Percentiles rank a stretch among this genome's conserved stretches.
Evolutionary conservation across 2,329 filamentous ascomycete genomes (phyloP).

Genomic region (Alternaria brassicae): DNA sequence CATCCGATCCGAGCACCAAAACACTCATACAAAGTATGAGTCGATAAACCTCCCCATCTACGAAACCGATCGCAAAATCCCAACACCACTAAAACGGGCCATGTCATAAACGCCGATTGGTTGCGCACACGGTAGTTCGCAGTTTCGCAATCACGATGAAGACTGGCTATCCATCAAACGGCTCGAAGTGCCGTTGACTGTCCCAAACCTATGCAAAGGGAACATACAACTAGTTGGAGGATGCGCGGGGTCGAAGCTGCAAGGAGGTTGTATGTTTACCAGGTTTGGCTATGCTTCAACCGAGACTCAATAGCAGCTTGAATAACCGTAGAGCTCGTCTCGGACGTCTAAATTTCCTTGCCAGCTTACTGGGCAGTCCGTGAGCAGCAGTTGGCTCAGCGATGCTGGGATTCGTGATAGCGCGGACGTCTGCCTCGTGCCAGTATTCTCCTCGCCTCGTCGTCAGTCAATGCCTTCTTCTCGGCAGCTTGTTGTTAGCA

Average conservation of each 20-base stretch:
- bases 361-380: not conserved
- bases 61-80: not conserved
- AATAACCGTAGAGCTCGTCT: not conserved
- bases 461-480: not conserved
- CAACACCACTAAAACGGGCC: not conserved
- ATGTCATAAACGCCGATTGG: not conserved
- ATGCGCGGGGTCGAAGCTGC: not conserved
- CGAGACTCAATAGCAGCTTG: not conserved
- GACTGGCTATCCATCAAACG: not conserved
- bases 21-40: not conserved
- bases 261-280: not conserved
- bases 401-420: not conserved
- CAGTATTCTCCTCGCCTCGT: not conserved
- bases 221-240: not conserved
- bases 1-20: not conserved
- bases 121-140: not conserved
- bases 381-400: not conserved
- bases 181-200: not conserved
- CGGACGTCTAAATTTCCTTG: not conserved
- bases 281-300: not conserved
- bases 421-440: not conserved
- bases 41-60: not conserved
- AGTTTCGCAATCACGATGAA: not conserved
- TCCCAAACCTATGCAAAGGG: not conserved
- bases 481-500: not conserved